Percentiles rank a stretch among this genome's conserved stretches.
phyloP scores from a whole-genome alignment of 768 basidiomycete species.

The Amanita subjunquillea region DNA sequence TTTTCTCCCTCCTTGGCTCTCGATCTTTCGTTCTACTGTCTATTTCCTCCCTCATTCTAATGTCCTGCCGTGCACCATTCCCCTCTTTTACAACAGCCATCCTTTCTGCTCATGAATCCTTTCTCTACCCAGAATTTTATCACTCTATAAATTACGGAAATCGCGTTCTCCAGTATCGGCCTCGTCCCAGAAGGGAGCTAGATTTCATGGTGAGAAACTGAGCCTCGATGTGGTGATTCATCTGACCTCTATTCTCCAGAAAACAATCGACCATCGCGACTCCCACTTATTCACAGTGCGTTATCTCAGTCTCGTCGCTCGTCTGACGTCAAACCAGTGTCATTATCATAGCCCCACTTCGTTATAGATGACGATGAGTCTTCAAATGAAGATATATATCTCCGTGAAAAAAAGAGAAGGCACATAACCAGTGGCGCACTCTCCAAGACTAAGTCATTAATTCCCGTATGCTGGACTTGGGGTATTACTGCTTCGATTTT shows the following conservation, averaged over 20 bases:
- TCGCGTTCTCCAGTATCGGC: not conserved
- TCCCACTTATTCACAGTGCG: not conserved
- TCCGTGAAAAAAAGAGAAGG: not conserved
- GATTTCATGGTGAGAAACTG: not conserved
- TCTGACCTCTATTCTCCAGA: not conserved
- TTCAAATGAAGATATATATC: not conserved
- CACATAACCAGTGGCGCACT: not conserved
- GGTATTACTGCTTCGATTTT: not conserved
- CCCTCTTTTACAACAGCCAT: constrained; percentile 3
- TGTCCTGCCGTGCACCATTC: not conserved
- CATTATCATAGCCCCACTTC: not conserved
- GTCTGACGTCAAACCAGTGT: not conserved
- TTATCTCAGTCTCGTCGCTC: not conserved
- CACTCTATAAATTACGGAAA: not conserved
- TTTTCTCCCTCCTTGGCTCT: not conserved
- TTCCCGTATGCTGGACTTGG: not conserved
- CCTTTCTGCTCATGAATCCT: constrained; percentile 1
- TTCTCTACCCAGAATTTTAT: not conserved
- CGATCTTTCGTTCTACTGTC: not conserved
- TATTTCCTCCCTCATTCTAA: not conserved
- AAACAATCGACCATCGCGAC: not conserved
- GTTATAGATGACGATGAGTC: not conserved
- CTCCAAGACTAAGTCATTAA: not conserved
- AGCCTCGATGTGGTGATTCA: not conserved
- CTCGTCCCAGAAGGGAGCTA: not conserved